Conservation (phyloP, 2,329 filamentous ascomycete species). For the Xylaria sp. region DNA sequence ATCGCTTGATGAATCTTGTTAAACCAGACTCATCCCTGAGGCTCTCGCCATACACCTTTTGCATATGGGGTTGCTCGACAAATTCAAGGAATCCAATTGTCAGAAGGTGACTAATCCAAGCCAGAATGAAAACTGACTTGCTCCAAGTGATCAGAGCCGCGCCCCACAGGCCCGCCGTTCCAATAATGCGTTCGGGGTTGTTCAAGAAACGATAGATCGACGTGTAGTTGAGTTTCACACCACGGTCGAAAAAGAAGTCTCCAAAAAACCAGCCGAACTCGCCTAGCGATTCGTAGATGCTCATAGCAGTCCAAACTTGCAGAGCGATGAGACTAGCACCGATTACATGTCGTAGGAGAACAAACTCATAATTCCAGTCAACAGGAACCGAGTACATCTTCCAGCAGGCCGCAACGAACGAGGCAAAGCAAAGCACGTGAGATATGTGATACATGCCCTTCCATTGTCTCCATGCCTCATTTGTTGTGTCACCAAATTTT, state of each 20-base stretch:
- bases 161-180: slow-evolving; percentile 95
- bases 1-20: slow-evolving; percentile 88
- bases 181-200: slow-evolving; percentile 94
- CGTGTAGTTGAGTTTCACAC: slow-evolving; percentile 89
- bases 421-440: slow-evolving; percentile 88
- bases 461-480: slow-evolving; percentile 97
- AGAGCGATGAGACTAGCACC: slow-evolving; percentile 83
- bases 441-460: slow-evolving; percentile 95
- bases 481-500: slow-evolving; percentile 90
- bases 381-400: slow-evolving; percentile 92
- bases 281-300: slow-evolving; percentile 93
- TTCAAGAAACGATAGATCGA: slow-evolving; percentile 99
- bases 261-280: slow-evolving; percentile 99
- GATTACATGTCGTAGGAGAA: slow-evolving; percentile 85
- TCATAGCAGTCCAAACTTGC: slow-evolving; percentile 91
- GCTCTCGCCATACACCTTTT: slow-evolving; percentile 90
- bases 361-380: slow-evolving; percentile 88
- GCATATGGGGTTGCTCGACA: slow-evolving; percentile 96
- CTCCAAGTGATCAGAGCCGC: slow-evolving; percentile 94
- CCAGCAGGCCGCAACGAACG: slow-evolving; percentile 91
- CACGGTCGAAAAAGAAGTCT: slow-evolving; percentile 96
- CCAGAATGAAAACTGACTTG: slow-evolving; percentile 84
- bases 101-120: slow-evolving; percentile 84
- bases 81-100: slow-evolving; percentile 90
- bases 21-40: slow-evolving; percentile 88